Base-by-base conservation (phyloP, 148 eudicot species). In the Vaccinium darrowii region DNA sequence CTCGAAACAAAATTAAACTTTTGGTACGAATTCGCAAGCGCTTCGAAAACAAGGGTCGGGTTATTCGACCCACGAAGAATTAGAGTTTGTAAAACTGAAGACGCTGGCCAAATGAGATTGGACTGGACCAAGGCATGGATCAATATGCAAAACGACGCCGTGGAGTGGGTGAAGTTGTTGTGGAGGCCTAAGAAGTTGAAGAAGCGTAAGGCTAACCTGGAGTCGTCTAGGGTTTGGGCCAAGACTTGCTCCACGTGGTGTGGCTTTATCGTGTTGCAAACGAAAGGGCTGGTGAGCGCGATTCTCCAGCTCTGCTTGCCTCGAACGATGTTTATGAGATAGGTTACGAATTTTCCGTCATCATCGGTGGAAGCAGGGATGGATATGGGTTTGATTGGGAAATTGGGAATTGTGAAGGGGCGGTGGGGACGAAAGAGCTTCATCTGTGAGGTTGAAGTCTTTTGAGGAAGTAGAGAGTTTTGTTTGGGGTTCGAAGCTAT, bases 131-230 rank as follows among this genome's bases (percentile, higher is more conserved):
- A 76, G 23, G 93, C 89, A 73, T 94, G 98, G 21, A 94, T 76
- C 27, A 95, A 85, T 12, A 94, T 86, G 84, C 95, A 90, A 77
- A 94, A 95, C 49, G 98, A 94, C 51, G 90, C 50, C 78, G 92
- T 87, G 19, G 95, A 91, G 82, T 94, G 98, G 56, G 84, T 75
- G 88, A 94, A 95, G 47, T 90, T 88, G 76, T 57, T 73, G 85
- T 94, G 98, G 16, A 94, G 94, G 52, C 98, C 98, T n/a, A 95
- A 76, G 87, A 92, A 94, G 80, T 95, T 95, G 90, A 95, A 95
- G 90, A 95, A 94, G 0, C 98, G 89, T 6, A 95, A 89, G 47
- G 97, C 92, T 84, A 94, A 88, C 85, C 91, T 90, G 23, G 98
- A 88, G 78, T 90, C 75, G 76, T 91, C 85, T 39, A 89, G 75